Percentiles rank a stretch among this genome's conserved stretches.
Conservation (phyloP, 2,329 filamentous ascomycete species). For the Trichophyton benhamiae region DNA sequence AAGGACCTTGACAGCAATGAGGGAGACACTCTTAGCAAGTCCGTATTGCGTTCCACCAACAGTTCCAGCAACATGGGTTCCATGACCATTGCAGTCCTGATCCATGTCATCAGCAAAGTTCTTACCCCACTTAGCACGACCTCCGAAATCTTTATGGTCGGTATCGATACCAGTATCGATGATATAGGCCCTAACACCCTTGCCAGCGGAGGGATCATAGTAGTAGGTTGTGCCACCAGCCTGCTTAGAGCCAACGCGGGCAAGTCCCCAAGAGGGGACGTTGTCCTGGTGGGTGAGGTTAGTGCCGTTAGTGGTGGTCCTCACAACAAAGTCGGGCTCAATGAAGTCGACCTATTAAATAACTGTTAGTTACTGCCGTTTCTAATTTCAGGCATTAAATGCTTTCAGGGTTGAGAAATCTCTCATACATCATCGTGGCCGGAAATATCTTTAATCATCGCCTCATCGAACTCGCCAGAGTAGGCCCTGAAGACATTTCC, state of each 20-base stretch:
- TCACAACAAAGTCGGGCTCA: constrained; percentile 11
- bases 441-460: constrained; percentile 7
- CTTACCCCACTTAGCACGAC: constrained; percentile 26
- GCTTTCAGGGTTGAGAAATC: not conserved
- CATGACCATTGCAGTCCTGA: constrained; percentile 24
- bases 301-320: not conserved
- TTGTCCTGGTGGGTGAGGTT: constrained; percentile 15
- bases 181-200: constrained; percentile 26
- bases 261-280: constrained; percentile 26
- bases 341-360: constrained; percentile 12
- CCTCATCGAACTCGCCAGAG: constrained; percentile 8
- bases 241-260: constrained; percentile 22
- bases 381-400: constrained; percentile 15
- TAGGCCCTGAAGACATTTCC: constrained; percentile 3
- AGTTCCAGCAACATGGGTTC: constrained; percentile 30
- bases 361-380: not conserved
- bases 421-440: constrained; percentile 5
- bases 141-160: constrained; percentile 25
- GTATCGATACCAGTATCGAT: constrained; percentile 31
- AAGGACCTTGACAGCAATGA: constrained; percentile 41
- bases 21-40: constrained; percentile 26
- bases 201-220: constrained; percentile 27
- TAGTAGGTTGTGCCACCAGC: constrained; percentile 20
- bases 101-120: constrained; percentile 19
- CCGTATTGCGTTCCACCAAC: constrained; percentile 25